Base-by-base conservation (phyloP, 1,284 basidiomycete genomes). In the Malassezia restricta region DNA sequence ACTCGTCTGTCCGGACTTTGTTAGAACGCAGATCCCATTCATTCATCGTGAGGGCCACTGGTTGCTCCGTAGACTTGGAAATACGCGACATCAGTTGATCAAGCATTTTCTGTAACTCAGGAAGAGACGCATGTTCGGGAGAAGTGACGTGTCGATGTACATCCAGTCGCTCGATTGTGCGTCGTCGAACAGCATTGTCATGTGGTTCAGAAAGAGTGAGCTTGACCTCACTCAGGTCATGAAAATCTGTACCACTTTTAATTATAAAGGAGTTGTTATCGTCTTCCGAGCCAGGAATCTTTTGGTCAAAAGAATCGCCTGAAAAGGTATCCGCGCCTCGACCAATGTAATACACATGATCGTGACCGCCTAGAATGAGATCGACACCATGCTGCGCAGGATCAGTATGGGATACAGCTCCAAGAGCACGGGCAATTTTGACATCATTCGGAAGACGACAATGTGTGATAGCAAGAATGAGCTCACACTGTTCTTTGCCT, bases 191-290 rank as follows among this genome's bases (percentile, higher is more conserved):
- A 58, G 55, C 49, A 0, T 81, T 83, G 1, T 81, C 82, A 0
- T 82, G 79, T 1, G 82, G 79, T 44, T 81, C 76, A 32, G 77
- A 76, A 3, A 92, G 75, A 51, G 82, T 80, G 15, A 92, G 74
- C 0, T 74, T 76, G 39, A 89, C 76, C 56, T 86, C 83, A 45
- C 85, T 86, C 27, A 92, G 75, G 59, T 92, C 87, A 31, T 86
- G 80, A 72, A 94, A 94, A 74, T 94, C 88, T 5, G 85, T 87
- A 5, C 89, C 89, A 59, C 85, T 87, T 74, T 94, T 94, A 61
- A 90, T 75, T 12, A 87, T 54, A 43, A 71, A 65, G 17, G 54
- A 48, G 2, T 5, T 32, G 2, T 80, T 64, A 68, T 92, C 89
- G 12, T 77, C 77, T 65, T 86, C 83, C 1, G 83, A 81, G 9